Evolutionary conservation across 2,329 filamentous ascomycete genomes (phyloP).

Genomic region (Dothiorella sarmentorum): DNA sequence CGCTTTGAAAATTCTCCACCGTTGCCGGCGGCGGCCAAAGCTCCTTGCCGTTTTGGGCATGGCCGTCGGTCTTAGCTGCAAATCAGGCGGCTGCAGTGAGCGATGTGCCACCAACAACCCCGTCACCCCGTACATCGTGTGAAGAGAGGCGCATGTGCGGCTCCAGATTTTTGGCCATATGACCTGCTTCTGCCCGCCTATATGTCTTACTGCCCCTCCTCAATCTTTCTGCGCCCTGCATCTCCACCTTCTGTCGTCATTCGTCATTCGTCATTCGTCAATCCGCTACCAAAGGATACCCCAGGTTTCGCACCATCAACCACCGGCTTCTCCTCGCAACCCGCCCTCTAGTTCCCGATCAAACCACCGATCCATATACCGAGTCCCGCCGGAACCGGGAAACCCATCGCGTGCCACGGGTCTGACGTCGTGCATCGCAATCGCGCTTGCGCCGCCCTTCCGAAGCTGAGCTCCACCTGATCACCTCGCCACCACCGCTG

Average conservation of each 20-base stretch:
- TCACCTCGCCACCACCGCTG: not conserved
- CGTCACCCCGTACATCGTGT: too few relatives aligned
- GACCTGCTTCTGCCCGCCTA: not conserved
- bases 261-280: not conserved
- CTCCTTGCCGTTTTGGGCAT: conserved; percentile 6
- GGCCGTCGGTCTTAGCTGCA: conserved; percentile 6
- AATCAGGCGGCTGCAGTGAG: conserved; percentile 2
- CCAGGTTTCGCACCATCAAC: not conserved
- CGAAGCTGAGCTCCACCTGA: not conserved
- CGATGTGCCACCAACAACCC: not conserved
- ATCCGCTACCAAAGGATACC: not conserved
- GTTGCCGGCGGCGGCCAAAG: conserved; percentile 7
- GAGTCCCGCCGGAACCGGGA: not conserved
- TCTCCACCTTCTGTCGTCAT: conserved; percentile 4
- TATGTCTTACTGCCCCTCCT: not conserved
- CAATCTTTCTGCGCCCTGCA: not conserved
- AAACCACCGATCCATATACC: not conserved
- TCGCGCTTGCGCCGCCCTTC: not conserved
- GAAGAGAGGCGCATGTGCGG: not conserved
- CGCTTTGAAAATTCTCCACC: conserved; percentile 5
- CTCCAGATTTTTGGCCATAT: not conserved
- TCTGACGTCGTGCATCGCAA: conserved; percentile 2
- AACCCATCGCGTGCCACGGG: not conserved
- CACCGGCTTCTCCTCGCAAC: not conserved
- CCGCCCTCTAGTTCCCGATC: not conserved